Evolutionary conservation across 805 yeast species (phyloP), one percentile per base, ranked within the genome.

Genomic region (Myxozyma neglecta): DNA sequence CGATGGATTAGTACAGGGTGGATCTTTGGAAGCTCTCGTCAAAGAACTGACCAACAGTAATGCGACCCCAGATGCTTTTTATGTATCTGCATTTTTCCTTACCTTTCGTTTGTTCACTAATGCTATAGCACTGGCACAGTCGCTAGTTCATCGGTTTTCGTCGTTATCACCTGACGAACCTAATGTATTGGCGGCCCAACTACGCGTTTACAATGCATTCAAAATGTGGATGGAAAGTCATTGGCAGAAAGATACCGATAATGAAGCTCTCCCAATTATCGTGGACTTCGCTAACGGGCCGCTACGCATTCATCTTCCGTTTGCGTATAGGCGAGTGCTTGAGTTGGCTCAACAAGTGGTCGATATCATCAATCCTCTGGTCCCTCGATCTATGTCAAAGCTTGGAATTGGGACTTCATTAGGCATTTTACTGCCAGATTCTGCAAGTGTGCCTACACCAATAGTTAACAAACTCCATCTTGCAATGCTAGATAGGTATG

Each of bases 201-300:
- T 67, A 13, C 61, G 68, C 51, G 85, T 90, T 44, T 84, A 87
- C 67, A 83, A 82, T 66, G 79, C 87, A 72, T 83, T 91, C 71
- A 88, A 85, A 72, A 77, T 83, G 40, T 93, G 99, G 99, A 76
- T 93, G 73, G 96, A 90, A 73, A 86, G 94, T 55, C 91, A 88
- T 72, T 93, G 97, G 97, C 47, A 45, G 32, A 59, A 47, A 29
- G 65, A 59, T 9, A 20, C 45, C 13, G 70, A 67, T 49, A 53
- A 58, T 37, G 68, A 60, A 16, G 68, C 68, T 34, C 40, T 68
- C 42, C 60, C 65, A 20, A 53, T 61, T 10, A 64, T 67, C 39
- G 35, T 43, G 10, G 62, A 60, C 16, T 67, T 67, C 62, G 64
- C 59, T 11, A 45, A 50, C 14, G 68, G 61, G 56, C 60, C 60